Evolutionary conservation across 1,139 yeast genomes (phyloP), one percentile per base, ranked within the genome.

Genomic region (Taphrina sp.): DNA sequence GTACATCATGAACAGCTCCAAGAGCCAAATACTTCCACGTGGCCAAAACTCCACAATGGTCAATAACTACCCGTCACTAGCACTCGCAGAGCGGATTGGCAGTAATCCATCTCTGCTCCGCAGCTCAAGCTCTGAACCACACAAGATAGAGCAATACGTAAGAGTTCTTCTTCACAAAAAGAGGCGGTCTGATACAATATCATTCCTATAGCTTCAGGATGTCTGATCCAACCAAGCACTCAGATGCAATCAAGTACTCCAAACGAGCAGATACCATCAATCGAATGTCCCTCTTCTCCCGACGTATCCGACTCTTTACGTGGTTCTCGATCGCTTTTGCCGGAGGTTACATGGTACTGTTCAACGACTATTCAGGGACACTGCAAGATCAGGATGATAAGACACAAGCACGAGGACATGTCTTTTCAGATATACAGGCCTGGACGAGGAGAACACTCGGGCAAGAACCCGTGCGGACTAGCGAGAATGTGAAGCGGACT

Each of bases 301-400:
- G 44, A 3, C 29, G 54, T 12, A 49, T 49, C 2, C 54, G 39
- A 24, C 31, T 49, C 14, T 49, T 49, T 3, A 49, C 54, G 3
- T 49, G 54, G 54, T 49, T 49, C 34, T 38, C 54, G 8, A 46
- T 49, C 20, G 54, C 46, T n/a, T 49, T 49, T 20, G 44, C 54
- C 3, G 54, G 54, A 5, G 44, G 44, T 24, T 49, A 49, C 46
- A 49, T 49, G 54, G 46, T 49, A 12, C 17, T 49, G 3, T 49
- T 49, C 35, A 38, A 49, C 24, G 54, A 49, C 41, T 49, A 39
- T 12, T 41, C 47, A 3, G 29, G 29, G 1, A 43, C 47, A 12
- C 20, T 43, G 8, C 29, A 17, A 5, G 47, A 31, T 14, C 47
- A 43, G 17, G 28, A 20, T 31, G 36, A 26, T 10, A 29, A 38